These are phyloP conservation scores for Boletus subcaerulescens DNA, from an alignment of 768 basidiomycete genomes.

Conservation along the genomic window DNA sequence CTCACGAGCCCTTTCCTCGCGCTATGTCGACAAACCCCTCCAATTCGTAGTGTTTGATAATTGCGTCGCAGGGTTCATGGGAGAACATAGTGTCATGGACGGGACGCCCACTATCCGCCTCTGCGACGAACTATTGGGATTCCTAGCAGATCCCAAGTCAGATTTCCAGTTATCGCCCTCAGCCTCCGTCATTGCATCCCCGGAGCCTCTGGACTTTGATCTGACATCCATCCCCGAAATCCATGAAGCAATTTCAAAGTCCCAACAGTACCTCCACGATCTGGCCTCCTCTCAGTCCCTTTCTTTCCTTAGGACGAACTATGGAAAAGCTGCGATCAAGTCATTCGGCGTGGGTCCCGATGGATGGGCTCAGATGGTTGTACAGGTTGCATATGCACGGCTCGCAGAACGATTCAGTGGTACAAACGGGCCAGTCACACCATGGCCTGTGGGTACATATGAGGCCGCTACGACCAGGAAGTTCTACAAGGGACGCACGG, in stretches of 20 bases:
- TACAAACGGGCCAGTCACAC: conserved; percentile 21
- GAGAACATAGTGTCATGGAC: conserved; percentile 92
- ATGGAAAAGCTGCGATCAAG: conserved; percentile 88
- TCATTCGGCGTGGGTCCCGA: conserved; percentile 87
- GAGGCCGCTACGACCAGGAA: conserved; percentile 90
- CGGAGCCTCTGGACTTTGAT: conserved; percentile 62
- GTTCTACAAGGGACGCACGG: conserved; percentile 88
- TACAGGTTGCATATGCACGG: conserved; percentile 85
- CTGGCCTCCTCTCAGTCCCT: conserved; percentile 65
- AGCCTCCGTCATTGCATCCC: conserved; percentile 24
- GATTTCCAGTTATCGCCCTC: conserved; percentile 49
- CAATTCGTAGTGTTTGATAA: conserved; percentile 88
- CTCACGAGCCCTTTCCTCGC: conserved; percentile 57
- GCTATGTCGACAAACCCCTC: conserved; percentile 89
- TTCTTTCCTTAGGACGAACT: conserved; percentile 60
- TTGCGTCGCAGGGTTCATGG: conserved; percentile 79
- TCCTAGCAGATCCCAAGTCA: conserved; percentile 57
- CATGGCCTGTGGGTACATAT: conserved; percentile 77
- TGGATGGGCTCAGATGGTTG: conserved; percentile 90
- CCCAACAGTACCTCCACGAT: conserved; percentile 52
- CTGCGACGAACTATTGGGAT: conserved; percentile 65
- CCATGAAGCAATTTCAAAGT: conserved; percentile 48
- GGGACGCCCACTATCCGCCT: conserved; percentile 78
- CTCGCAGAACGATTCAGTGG: conserved; percentile 42
- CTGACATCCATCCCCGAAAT: conserved; percentile 39